Percentiles rank a stretch among this genome's conserved stretches.
phyloP scores from a whole-genome alignment of 2,329 filamentous ascomycete species.

The Macroventuria anomochaeta region DNA sequence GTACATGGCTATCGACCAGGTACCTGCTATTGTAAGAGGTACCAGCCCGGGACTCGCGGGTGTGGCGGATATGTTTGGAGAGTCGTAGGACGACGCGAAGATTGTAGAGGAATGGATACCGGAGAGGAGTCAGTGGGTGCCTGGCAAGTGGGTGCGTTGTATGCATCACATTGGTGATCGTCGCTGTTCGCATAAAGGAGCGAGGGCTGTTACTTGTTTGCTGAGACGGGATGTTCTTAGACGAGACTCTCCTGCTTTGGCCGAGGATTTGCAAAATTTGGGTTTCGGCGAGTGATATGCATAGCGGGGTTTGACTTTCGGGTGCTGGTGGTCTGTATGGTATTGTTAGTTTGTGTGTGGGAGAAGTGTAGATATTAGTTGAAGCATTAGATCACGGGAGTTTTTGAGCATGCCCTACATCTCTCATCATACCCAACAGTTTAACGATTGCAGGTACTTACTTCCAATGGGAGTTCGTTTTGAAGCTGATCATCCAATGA shows the following conservation, averaged over 20 bases:
- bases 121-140: background rate
- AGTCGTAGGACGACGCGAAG: constrained; percentile 2
- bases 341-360: background rate
- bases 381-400: background rate
- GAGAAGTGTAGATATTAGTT: background rate
- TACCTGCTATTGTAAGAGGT: constrained; percentile 46
- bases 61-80: constrained; percentile 55
- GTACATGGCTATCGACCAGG: constrained; percentile 53
- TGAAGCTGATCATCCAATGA: no score
- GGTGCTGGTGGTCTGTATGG: background rate
- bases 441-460: no score
- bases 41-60: constrained; percentile 52
- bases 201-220: background rate
- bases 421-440: no score
- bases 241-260: background rate
- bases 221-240: background rate
- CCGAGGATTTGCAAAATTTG: background rate
- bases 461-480: no score
- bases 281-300: constrained; percentile 1
- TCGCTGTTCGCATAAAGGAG: background rate
- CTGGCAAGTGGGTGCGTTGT: background rate
- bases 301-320: constrained; percentile 7
- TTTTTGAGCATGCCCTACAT: no score
- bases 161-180: background rate
- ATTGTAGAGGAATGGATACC: background rate